phyloP scores from a whole-genome alignment of 1,284 basidiomycete species.

The Malassezia sympodialis region DNA sequence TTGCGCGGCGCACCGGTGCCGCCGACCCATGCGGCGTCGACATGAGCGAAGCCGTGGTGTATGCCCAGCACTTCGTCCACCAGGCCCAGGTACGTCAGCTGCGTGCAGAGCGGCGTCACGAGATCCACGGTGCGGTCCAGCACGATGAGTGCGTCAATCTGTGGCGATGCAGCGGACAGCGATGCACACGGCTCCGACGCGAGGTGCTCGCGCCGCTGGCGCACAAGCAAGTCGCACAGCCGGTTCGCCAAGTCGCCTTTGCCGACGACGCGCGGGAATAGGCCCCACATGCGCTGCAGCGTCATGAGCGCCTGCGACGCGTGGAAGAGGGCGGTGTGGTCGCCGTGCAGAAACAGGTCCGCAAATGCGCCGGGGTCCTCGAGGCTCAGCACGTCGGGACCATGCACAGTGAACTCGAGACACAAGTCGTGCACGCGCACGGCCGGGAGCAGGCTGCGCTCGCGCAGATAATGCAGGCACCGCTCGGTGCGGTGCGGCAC shows the following conservation, averaged over 20 bases:
- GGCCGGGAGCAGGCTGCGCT: slow-evolving; percentile 19
- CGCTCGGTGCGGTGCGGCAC: slow-evolving; percentile 79
- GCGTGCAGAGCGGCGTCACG: slow-evolving; percentile 87
- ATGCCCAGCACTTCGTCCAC: slow-evolving; percentile 89
- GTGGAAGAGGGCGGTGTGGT: slow-evolving; percentile 79
- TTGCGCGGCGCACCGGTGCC: slow-evolving; percentile 51
- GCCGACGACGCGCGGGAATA: slow-evolving; percentile 80
- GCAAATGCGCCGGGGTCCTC: slow-evolving; percentile 34
- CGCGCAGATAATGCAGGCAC: slow-evolving; percentile 48
- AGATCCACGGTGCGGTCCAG: slow-evolving; percentile 87
- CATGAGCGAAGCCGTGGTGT: slow-evolving; percentile 78
- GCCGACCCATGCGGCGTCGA: slow-evolving; percentile 64
- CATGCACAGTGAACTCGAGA: slow-evolving; percentile 82
- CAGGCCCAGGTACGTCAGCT: slow-evolving; percentile 91
- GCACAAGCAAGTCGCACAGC: slow-evolving; percentile 62
- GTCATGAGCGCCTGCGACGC: slow-evolving; percentile 76
- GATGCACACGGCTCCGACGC: slow-evolving; percentile 26
- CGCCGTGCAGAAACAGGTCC: slow-evolving; percentile 63
- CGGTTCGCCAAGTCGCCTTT: slow-evolving; percentile 78
- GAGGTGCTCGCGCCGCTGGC: slow-evolving; percentile 53
- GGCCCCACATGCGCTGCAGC: slow-evolving; percentile 74
- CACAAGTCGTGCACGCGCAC: slow-evolving; percentile 58
- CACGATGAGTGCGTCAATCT: slow-evolving; percentile 75
- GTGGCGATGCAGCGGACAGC: neutral
- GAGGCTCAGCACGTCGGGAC: slow-evolving; percentile 57